Evolutionary conservation across 2,329 filamentous ascomycete species (phyloP).

Genomic region (Pseudogymnoascus sp.): DNA sequence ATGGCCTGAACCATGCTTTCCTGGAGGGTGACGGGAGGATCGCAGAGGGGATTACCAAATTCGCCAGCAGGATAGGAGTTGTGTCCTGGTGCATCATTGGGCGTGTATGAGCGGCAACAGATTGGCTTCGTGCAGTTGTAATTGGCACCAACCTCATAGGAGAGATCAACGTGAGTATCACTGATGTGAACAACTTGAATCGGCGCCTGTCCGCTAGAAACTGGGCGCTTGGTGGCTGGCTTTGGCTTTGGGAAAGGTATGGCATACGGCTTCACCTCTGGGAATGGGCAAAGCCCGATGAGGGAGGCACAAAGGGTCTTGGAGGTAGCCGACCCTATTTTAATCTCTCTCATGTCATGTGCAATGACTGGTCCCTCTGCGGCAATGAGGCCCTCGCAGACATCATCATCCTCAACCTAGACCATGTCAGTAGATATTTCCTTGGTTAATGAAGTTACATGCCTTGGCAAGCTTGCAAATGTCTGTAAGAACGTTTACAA

Average conservation of each 20-base stretch:
- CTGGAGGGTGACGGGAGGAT: slow-evolving; percentile 31
- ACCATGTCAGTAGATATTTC: not conserved
- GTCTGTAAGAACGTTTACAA: slow-evolving; percentile 31
- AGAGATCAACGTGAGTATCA: slow-evolving; percentile 35
- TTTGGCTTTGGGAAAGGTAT: slow-evolving; percentile 29
- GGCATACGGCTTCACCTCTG: slow-evolving; percentile 27
- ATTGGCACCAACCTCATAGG: slow-evolving; percentile 31
- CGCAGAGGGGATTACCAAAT: slow-evolving; percentile 32
- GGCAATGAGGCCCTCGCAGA: slow-evolving; percentile 37
- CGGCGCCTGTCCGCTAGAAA: slow-evolving; percentile 29
- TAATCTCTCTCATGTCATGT: slow-evolving; percentile 39
- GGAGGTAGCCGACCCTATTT: slow-evolving; percentile 40
- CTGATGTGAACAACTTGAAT: slow-evolving; percentile 35
- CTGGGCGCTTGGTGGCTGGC: slow-evolving; percentile 26
- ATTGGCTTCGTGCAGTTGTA: slow-evolving; percentile 35
- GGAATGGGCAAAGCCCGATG: slow-evolving; percentile 34
- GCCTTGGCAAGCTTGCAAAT: slow-evolving; percentile 25
- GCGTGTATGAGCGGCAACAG: slow-evolving; percentile 33
- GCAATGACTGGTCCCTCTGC: slow-evolving; percentile 47
- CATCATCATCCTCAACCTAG: slow-evolving; percentile 30
- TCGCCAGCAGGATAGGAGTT: slow-evolving; percentile 30
- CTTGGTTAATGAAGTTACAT: slow-evolving; percentile 15
- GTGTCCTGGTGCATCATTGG: slow-evolving; percentile 30
- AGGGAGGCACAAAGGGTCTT: slow-evolving; percentile 44
- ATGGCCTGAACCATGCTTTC: slow-evolving; percentile 33